These are phyloP conservation scores for Chaetoscypha palmicola DNA, from an alignment of 2,329 filamentous ascomycete genomes.

Conservation along the genomic window DNA sequence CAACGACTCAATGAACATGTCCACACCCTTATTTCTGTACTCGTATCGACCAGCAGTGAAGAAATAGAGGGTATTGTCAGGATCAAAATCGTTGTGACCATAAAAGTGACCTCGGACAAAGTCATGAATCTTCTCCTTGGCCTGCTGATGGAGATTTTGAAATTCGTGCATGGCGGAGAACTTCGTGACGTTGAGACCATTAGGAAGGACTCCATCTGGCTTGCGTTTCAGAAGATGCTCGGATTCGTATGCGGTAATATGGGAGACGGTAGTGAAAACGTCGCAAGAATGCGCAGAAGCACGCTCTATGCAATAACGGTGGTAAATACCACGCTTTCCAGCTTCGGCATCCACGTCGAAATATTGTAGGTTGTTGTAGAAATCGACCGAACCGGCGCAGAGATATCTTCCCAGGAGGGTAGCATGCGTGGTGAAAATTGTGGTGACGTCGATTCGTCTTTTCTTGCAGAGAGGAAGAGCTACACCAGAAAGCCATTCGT, in stretches of 20 bases:
- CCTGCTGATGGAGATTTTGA: conserved; percentile 93
- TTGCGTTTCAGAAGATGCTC: conserved; percentile 97
- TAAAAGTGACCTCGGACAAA: conserved; percentile 98
- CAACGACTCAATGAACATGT: conserved; percentile 98
- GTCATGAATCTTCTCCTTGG: conserved; percentile 97
- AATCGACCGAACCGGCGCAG: conserved; percentile 94
- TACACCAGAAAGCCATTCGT: conserved; percentile 96
- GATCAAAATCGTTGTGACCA: conserved; percentile 93
- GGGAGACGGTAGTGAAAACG: conserved; percentile 97
- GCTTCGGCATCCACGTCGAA: conserved; percentile 97
- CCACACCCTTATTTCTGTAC: conserved; percentile 96
- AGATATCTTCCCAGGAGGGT: conserved; percentile 93
- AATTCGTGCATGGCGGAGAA: conserved; percentile 98
- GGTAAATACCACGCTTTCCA: conserved; percentile 96
- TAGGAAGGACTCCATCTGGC: conserved; percentile 91
- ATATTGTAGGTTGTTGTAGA: conserved; percentile 97
- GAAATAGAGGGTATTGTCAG: conserved; percentile 94
- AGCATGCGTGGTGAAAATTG: conserved; percentile 97
- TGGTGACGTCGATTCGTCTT: conserved; percentile 91
- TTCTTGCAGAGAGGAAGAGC: conserved; percentile 87
- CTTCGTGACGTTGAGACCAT: conserved; percentile 96
- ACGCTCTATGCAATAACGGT: conserved; percentile 95
- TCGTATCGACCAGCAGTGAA: conserved; percentile 97
- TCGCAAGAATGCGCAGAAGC: conserved; percentile 86
- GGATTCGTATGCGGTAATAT: conserved; percentile 97